Conservation (phyloP, 169 alveolate species). For the Eimeria maxima region DNA sequence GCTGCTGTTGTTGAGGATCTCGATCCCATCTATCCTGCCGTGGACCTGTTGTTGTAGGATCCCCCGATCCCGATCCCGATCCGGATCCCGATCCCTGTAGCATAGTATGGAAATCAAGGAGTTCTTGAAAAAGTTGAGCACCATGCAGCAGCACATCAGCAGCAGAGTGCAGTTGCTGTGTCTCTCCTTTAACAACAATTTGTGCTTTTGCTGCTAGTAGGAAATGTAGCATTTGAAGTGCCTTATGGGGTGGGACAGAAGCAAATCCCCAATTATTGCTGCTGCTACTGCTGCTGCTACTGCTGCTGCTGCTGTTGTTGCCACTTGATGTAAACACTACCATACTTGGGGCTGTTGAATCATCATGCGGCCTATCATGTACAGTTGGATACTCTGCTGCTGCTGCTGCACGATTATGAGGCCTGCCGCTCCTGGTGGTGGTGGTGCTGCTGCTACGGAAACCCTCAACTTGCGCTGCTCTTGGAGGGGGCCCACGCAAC, state of each 20-base stretch:
- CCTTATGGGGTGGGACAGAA: not conserved
- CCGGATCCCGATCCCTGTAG: not conserved
- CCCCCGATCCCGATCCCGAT: slow-evolving; percentile 16
- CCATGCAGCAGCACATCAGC: slow-evolving; percentile 44
- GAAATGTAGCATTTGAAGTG: slow-evolving; percentile 13
- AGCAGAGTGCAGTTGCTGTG: slow-evolving; percentile 51
- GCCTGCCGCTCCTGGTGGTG: not conserved
- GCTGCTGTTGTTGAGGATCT: too few species aligned
- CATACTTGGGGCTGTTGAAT: not conserved
- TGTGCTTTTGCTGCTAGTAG: slow-evolving; percentile 34
- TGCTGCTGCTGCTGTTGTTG: not conserved
- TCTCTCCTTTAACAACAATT: slow-evolving; percentile 14
- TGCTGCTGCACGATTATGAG: not conserved
- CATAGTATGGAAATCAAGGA: slow-evolving; percentile 9
- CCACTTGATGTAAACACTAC: not conserved
- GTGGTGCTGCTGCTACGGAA: not conserved
- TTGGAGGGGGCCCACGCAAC: not conserved
- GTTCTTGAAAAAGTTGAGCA: slow-evolving; percentile 37
- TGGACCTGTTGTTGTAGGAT: not conserved
- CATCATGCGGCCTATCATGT: not conserved
- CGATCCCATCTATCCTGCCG: not conserved
- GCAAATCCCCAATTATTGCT: not conserved
- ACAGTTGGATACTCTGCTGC: not conserved
- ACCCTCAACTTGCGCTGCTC: not conserved
- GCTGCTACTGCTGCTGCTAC: not conserved